Evolutionary conservation across 148 eudicot species (phyloP).

Genomic region (Selenicereus undatus): DNA sequence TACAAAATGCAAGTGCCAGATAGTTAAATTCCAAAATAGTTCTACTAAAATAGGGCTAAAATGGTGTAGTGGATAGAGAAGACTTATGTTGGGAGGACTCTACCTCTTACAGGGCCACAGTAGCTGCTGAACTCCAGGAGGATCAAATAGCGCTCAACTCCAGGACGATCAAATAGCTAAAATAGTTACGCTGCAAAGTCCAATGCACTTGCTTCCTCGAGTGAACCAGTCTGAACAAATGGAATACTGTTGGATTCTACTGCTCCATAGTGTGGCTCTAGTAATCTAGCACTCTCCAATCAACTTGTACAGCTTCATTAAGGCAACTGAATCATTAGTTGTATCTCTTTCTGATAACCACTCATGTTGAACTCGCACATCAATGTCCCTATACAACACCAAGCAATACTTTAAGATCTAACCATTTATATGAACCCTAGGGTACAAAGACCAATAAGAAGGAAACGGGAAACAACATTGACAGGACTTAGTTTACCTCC

Average conservation of each 20-base stretch:
- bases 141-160: too few species aligned
- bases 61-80: too few species aligned
- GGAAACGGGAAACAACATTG: neutral
- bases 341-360: conserved; percentile 71
- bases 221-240: conserved; percentile 12
- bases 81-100: too few species aligned
- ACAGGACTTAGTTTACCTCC: conserved; percentile 45
- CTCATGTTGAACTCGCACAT: conserved; percentile 62
- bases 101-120: too few species aligned
- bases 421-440: neutral
- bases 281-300: conserved; percentile 34
- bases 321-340: conserved; percentile 45
- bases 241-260: neutral
- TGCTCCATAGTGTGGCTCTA: conserved; percentile 10
- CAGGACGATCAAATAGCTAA: too few species aligned
- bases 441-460: neutral
- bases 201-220: conserved; percentile 14
- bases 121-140: too few species aligned
- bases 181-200: neutral
- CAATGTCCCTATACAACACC: conserved; percentile 46
- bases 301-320: conserved; percentile 35
- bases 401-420: conserved; percentile 1
- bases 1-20: neutral
- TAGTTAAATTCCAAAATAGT: too few species aligned
- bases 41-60: too few species aligned